Conservation (phyloP, 2,329 filamentous ascomycete species). For the Thelonectria blattea region DNA sequence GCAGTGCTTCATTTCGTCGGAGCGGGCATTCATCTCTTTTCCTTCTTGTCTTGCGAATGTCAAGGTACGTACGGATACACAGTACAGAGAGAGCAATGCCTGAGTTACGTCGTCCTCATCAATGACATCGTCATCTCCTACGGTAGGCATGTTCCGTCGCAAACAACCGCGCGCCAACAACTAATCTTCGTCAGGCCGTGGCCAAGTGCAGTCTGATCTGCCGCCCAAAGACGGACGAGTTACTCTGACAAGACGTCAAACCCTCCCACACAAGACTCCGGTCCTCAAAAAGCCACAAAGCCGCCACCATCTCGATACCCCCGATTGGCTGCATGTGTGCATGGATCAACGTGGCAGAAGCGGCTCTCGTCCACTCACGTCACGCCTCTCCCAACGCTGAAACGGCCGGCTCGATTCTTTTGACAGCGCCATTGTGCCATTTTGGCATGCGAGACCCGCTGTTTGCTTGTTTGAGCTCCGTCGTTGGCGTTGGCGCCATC, state of each 20-base stretch:
- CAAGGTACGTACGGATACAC: too few species aligned
- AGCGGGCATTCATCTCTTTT: conserved; percentile 5
- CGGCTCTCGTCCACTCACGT: conserved; percentile 15
- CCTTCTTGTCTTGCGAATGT: not conserved
- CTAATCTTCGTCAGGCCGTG: not conserved
- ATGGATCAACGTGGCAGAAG: conserved; percentile 20
- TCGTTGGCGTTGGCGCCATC: conserved; percentile 4
- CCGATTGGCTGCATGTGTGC: conserved; percentile 12
- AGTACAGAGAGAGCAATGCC: too few species aligned
- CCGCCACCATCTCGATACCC: not conserved
- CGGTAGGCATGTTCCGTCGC: too few species aligned
- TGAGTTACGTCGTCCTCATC: too few species aligned
- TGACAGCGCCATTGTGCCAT: conserved; percentile 4
- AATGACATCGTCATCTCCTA: too few species aligned
- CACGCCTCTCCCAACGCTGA: conserved; percentile 9
- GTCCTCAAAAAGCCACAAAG: not conserved
- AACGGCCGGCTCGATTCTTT: conserved; percentile 7
- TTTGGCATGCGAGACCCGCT: conserved; percentile 13
- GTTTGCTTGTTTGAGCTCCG: not conserved
- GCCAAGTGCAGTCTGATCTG: not conserved
- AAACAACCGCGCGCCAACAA: not conserved
- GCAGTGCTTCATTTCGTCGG: conserved; percentile 8
- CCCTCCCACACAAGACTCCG: not conserved
- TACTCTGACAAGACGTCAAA: not conserved
- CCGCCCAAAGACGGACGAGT: not conserved